phyloP scores from a whole-genome alignment of 441 rosid genomes.

The Lepidium campestre region DNA sequence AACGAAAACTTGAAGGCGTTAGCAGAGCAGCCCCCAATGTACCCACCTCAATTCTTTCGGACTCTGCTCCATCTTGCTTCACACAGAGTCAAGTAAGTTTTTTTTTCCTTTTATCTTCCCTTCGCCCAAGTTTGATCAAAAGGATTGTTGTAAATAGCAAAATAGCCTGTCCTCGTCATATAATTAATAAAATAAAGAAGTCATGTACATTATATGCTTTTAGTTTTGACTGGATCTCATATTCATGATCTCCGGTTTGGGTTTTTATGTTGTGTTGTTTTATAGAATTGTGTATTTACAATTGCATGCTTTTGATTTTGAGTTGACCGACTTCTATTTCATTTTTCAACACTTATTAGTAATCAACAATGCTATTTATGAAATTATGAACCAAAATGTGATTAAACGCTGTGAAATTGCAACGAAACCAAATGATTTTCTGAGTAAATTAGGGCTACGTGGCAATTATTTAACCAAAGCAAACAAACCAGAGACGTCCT shows the following conservation, averaged over 20 bases:
- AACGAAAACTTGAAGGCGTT: slow-evolving; percentile 52
- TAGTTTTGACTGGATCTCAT: neutral
- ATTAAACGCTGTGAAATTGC: neutral
- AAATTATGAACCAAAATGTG: neutral
- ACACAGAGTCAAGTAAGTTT: slow-evolving; percentile 36
- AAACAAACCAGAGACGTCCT: neutral
- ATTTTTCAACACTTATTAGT: neutral
- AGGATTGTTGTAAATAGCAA: neutral
- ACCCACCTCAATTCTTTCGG: slow-evolving; percentile 78
- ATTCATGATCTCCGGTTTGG: neutral
- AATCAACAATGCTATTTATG: neutral
- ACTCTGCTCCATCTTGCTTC: slow-evolving; percentile 71
- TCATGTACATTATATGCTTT: neutral
- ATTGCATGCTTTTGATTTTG: neutral
- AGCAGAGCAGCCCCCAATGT: slow-evolving; percentile 72
- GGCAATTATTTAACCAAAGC: too few species aligned
- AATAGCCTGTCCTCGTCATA: neutral
- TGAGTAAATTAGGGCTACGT: neutral
- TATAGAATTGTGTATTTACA: neutral
- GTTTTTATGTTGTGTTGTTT: neutral
- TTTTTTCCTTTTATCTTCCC: neutral
- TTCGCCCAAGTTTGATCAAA: neutral
- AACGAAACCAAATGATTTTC: neutral
- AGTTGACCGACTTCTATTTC: neutral
- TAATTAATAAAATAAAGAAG: neutral